Base-by-base conservation (phyloP, 805 yeast genomes). In the Candida easanensis region DNA sequence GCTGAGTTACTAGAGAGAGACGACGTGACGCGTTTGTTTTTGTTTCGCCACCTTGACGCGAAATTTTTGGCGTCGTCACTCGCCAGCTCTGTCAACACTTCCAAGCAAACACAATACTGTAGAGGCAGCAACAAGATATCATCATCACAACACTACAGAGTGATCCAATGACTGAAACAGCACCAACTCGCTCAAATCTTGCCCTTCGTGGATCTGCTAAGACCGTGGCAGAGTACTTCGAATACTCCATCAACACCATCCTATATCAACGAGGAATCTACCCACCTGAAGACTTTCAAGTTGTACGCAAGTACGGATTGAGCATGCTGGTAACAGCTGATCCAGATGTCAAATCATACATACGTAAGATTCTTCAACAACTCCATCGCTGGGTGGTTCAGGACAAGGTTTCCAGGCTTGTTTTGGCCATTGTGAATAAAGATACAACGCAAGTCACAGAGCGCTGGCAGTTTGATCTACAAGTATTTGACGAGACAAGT, bases 231-330 rank as follows among this genome's bases (percentile, higher is more conserved):
- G 97, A 88, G 63, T 88, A 86, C 64, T 87, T 90, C 55, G 82
- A 87, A 54, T 87, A 80, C 60, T 77, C 91, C 41, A 81, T 90
- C 41, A 84, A 88, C 58, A 79, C 82, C 37, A 86, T 90, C 20
- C 73, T 91, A 5, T 90, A 84, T 61, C 97, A 91, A 61, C 68
- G 98, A 40, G 96, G 95, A 0, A 81, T 90, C 16, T 90, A 90
- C 55, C 96, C 96, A 0, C 73, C 86, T 4, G 95, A 86, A 49
- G 96, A 88, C 59, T 90, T 91, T 63, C 74, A 74, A 39, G 71
- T 82, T 2, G 88, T 87, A 3, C 74, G 77, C 53, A 88, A 88
- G 58, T 91, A 88, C 63, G 96, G 87, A 17, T 63, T 90, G 42
- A 84, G 82, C 44, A 65, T 90, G 64, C 68, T 90, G 33, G 76